Evolutionary conservation across 495 filamentous ascomycete species (phyloP).

Genomic region (Neurospora tetrasperma): DNA sequence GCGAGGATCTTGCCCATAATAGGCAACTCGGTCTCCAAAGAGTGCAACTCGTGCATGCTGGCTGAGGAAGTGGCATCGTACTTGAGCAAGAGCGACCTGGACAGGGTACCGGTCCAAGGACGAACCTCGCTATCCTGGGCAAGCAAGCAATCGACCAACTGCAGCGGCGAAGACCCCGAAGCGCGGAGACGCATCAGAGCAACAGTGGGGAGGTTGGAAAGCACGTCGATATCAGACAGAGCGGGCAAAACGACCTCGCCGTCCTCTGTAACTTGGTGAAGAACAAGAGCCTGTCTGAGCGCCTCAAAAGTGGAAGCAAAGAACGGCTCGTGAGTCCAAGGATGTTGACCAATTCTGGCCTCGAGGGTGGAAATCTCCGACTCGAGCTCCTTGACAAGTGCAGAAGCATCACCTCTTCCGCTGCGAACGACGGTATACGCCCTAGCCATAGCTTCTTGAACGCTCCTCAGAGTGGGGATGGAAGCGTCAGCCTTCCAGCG

Average conservation of each 20-base stretch:
- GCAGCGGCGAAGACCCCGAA: constrained; percentile 27
- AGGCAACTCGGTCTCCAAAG: constrained; percentile 56
- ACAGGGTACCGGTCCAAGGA: constrained; percentile 45
- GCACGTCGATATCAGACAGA: constrained; percentile 26
- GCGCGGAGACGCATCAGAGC: constrained; percentile 35
- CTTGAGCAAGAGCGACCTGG: constrained; percentile 46
- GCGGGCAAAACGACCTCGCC: constrained; percentile 6
- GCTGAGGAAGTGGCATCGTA: constrained; percentile 43
- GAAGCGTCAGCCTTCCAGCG: constrained; percentile 41
- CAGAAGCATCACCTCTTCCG: constrained; percentile 30
- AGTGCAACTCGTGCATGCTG: constrained; percentile 49
- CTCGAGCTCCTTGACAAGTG: constrained; percentile 42
- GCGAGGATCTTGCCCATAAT: constrained; percentile 47
- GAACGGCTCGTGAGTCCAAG: constrained; percentile 34
- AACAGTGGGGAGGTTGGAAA: constrained; percentile 36
- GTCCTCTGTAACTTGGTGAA: constrained; percentile 24
- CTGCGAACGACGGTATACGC: constrained; percentile 40
- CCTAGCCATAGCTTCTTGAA: constrained; percentile 42
- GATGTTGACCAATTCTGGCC: constrained; percentile 29
- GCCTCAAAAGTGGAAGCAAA: constrained; percentile 57
- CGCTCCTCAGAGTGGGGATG: constrained; percentile 31
- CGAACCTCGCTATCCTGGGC: constrained; percentile 21
- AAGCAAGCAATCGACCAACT: constrained; percentile 35
- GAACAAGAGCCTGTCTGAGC: constrained; percentile 50
- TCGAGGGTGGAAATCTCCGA: constrained; percentile 49